Evolutionary conservation across 306 rosid genomes (phyloP).

Genomic region (Hippophae gyantsensis): DNA sequence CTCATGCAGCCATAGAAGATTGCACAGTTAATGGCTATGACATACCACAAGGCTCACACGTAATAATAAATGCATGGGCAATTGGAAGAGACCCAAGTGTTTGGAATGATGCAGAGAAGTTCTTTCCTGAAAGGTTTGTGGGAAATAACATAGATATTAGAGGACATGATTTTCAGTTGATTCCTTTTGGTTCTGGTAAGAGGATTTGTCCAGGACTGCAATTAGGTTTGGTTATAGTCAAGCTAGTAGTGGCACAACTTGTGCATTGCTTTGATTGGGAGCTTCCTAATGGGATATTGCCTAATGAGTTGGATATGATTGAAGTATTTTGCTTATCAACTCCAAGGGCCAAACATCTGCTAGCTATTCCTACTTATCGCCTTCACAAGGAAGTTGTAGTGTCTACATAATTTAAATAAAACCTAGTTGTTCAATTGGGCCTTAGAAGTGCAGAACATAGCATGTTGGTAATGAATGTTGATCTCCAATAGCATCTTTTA

Average conservation of each 20-base stretch:
- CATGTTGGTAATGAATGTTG: no score
- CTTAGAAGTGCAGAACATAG: no score
- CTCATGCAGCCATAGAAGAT: no score
- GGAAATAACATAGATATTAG: conserved; percentile 3
- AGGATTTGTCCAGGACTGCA: conserved; percentile 37
- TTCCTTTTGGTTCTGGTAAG: conserved; percentile 2
- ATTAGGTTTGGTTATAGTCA: conserved; percentile 22
- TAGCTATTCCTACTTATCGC: conserved; percentile 25
- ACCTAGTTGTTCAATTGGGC: no score
- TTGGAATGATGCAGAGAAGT: conserved; percentile 13
- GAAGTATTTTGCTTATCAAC: conserved; percentile 29
- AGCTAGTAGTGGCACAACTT: conserved; percentile 26
- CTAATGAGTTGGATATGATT: conserved; percentile 10
- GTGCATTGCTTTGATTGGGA: conserved; percentile 24
- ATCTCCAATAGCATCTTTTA: no score
- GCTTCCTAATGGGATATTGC: conserved; percentile 5
- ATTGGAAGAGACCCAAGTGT: conserved; percentile 7
- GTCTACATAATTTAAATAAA: no score
- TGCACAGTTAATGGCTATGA: no score
- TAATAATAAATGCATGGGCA: no score
- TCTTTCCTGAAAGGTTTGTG: conserved; percentile 11
- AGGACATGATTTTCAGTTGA: conserved; percentile 10
- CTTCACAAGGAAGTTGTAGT: background rate
- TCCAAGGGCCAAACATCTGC: conserved; percentile 23
- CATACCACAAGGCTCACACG: no score